Percentiles rank a stretch among this genome's conserved stretches.
Evolutionary conservation across 805 yeast genomes (phyloP).

Genomic region (Zygoascus bituminiphila): DNA sequence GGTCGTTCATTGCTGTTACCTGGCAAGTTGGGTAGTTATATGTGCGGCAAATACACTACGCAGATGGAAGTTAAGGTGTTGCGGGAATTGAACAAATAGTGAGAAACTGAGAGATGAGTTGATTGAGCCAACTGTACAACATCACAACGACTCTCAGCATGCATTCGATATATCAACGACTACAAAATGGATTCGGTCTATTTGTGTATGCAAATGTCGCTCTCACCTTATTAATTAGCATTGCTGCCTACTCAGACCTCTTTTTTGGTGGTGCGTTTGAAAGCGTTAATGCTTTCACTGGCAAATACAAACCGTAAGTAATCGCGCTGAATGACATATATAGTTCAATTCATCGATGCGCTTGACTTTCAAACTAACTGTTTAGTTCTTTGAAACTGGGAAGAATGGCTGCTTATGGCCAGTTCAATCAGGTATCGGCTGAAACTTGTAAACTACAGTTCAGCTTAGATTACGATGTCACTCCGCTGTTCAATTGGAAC

Average conservation of each 20-base stretch:
- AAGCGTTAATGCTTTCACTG: slow-evolving; percentile 16
- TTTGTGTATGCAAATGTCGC: slow-evolving; percentile 26
- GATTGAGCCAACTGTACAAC: background rate
- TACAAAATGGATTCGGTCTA: slow-evolving; percentile 28
- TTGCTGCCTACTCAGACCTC: slow-evolving; percentile 22
- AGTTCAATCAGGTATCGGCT: slow-evolving; percentile 55
- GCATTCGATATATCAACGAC: slow-evolving; percentile 29
- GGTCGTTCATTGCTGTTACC: background rate
- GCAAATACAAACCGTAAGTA: slow-evolving; percentile 11
- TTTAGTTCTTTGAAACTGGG: slow-evolving; percentile 25
- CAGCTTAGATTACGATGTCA: slow-evolving; percentile 63
- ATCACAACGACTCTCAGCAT: slow-evolving; percentile 14
- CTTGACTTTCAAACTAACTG: background rate
- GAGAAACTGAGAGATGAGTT: background rate
- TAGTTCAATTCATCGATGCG: background rate
- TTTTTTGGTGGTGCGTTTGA: slow-evolving; percentile 20
- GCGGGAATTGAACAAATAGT: background rate
- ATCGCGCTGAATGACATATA: too few relatives aligned
- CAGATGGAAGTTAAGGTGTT: background rate
- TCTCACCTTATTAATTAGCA: slow-evolving; percentile 24
- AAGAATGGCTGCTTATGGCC: slow-evolving; percentile 59
- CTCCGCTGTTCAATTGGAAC: slow-evolving; percentile 88
- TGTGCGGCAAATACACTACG: background rate
- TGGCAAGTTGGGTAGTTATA: background rate
- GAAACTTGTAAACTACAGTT: slow-evolving; percentile 68